Conservation (phyloP, 2,329 filamentous ascomycete genomes). For the Beauveria australis region DNA sequence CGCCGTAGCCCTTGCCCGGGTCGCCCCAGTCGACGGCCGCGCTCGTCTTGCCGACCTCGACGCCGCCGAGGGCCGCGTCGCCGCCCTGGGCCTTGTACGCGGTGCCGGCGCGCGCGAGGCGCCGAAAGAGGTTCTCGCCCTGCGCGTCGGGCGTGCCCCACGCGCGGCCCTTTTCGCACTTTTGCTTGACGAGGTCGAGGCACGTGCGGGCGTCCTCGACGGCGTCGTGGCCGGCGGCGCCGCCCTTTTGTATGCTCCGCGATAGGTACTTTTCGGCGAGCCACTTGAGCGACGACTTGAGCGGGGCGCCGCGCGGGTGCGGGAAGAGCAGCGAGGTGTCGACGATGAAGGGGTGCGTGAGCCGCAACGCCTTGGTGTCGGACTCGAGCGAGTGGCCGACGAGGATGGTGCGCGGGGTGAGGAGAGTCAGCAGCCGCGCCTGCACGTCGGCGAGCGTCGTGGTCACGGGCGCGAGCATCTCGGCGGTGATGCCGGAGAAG, state of each 20-base stretch:
- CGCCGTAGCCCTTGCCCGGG: conserved; percentile 51
- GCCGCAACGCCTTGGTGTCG: conserved; percentile 72
- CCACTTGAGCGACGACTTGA: conserved; percentile 88
- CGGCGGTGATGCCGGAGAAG: conserved; percentile 85
- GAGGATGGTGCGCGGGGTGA: conserved; percentile 66
- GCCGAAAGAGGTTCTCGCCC: conserved; percentile 82
- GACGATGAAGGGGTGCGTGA: conserved; percentile 87
- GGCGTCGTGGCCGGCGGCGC: conserved; percentile 72
- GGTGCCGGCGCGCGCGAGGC: conserved; percentile 58
- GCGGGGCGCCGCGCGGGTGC: conserved; percentile 78
- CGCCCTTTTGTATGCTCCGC: conserved; percentile 80
- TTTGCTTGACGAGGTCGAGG: conserved; percentile 87
- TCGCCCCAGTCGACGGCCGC: conserved; percentile 88
- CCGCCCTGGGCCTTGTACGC: conserved; percentile 55
- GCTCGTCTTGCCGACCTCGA: conserved; percentile 52
- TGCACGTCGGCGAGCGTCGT: conserved; percentile 83
- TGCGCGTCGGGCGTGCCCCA: conserved; percentile 77
- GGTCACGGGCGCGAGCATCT: conserved; percentile 73
- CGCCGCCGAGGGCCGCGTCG: conserved; percentile 45
- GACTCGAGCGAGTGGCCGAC: conserved; percentile 77
- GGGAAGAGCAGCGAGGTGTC: conserved; percentile 88
- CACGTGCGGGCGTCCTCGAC: conserved; percentile 88
- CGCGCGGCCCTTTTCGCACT: conserved; percentile 82
- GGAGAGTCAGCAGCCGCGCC: conserved; percentile 59
- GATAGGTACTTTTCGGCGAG: conserved; percentile 77